These are phyloP conservation scores for Lactifluus subvellereus DNA, from an alignment of 768 basidiomycete species.

Conservation along the genomic window DNA sequence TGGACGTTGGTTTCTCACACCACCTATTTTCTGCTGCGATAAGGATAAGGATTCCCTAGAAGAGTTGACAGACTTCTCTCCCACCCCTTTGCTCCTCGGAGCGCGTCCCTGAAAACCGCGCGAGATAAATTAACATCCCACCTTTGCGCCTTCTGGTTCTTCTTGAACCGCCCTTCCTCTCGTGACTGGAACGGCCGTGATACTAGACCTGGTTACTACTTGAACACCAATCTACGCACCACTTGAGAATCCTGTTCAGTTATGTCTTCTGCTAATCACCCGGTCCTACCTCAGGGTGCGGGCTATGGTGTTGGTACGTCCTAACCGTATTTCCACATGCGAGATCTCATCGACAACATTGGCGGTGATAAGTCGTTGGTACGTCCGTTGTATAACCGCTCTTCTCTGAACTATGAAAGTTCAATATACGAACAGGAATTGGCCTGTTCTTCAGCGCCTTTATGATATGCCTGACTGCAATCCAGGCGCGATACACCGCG, in stretches of 20 bases:
- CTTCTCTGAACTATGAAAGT: neutral
- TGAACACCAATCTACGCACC: neutral
- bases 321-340: neutral
- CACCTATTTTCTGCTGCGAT: neutral
- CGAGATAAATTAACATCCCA: slow-evolving; percentile 3
- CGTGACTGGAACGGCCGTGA: neutral
- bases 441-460: slow-evolving; percentile 83
- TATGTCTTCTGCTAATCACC: slow-evolving; percentile 28
- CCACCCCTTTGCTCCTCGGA: neutral
- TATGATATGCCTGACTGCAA: slow-evolving; percentile 69
- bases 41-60: neutral
- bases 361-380: slow-evolving; percentile 45
- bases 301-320: slow-evolving; percentile 73
- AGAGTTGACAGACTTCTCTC: neutral
- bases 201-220: neutral
- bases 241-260: too few species aligned
- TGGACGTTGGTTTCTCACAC: neutral
- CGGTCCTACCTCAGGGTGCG: slow-evolving; percentile 69
- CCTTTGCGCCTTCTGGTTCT: neutral
- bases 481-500: slow-evolving; percentile 80
- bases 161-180: neutral
- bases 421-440: slow-evolving; percentile 49
- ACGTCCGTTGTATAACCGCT: slow-evolving; percentile 12
- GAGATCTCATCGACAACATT: slow-evolving; percentile 5
- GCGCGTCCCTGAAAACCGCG: neutral